Conservation (phyloP, 495 filamentous ascomycete species). For the Penicillium simplicissimum region DNA sequence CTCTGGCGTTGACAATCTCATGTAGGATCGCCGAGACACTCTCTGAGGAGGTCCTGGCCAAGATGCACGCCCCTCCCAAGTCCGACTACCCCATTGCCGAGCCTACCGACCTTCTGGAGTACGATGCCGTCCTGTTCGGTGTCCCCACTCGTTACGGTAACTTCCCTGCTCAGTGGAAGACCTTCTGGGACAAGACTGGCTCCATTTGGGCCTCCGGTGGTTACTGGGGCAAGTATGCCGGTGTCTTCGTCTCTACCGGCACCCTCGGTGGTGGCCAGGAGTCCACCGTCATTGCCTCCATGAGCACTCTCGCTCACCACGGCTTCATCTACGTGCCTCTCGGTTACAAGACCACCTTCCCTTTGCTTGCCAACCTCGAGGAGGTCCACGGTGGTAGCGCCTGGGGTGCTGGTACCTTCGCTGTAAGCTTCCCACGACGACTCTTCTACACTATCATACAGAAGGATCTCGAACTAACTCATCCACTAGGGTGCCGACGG, state of each 20-base stretch:
- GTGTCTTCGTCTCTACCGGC: slow-evolving; percentile 85
- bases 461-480: slow-evolving; percentile 1
- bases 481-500: slow-evolving; percentile 61
- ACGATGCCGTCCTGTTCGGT: slow-evolving; percentile 91
- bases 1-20: slow-evolving; percentile 6
- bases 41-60: slow-evolving; percentile 71
- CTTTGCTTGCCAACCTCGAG: slow-evolving; percentile 60
- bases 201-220: slow-evolving; percentile 69
- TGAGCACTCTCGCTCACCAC: slow-evolving; percentile 91
- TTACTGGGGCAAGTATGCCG: slow-evolving; percentile 88
- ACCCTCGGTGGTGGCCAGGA: slow-evolving; percentile 91
- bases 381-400: slow-evolving; percentile 84
- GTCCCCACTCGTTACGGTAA: slow-evolving; percentile 99
- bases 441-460: not conserved
- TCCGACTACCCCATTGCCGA: slow-evolving; percentile 65
- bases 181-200: slow-evolving; percentile 84
- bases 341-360: slow-evolving; percentile 83
- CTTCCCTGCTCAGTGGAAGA: slow-evolving; percentile 96
- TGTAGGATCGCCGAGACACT: slow-evolving; percentile 83
- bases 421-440: slow-evolving; percentile 50
- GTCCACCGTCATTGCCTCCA: slow-evolving; percentile 74
- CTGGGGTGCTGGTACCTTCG: slow-evolving; percentile 95
- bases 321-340: slow-evolving; percentile 94
- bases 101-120: slow-evolving; percentile 66
- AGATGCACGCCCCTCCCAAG: slow-evolving; percentile 90